Evolutionary conservation across 2,329 filamentous ascomycete genomes (phyloP), one percentile per base, ranked within the genome.

Genomic region (Aureobasidium sp.): DNA sequence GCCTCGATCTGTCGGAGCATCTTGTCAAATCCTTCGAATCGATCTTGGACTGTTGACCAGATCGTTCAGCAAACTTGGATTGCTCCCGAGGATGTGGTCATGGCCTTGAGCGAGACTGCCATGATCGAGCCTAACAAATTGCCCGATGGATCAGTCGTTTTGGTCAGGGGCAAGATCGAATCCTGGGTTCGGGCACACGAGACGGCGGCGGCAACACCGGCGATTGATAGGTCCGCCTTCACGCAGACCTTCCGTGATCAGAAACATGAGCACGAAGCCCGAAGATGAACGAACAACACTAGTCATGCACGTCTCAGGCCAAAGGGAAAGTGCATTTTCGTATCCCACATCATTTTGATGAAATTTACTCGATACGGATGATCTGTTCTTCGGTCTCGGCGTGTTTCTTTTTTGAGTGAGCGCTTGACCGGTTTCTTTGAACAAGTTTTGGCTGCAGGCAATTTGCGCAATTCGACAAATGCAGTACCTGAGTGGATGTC

Each of bases 1-100:
- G 87, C 88, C 47, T 90, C 94, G 67, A 86, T 97, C 65, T 87
- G 87, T 6, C 81, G 90, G n/a, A 89, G 76, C 62, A 74, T 86
- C 29, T 71, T 83, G n/a, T 65, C 72, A 9, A 74, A 74, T 50
- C 74, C 72, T 5, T 70, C 74, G 13, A 81, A 77, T 67, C 79
- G 79, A 68, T 77, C 73, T 42, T 75, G 91, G 59, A 87, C 87
- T 12, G 78, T 96, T 12, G 82, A 85, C 52, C 83, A 89, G 62
- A 87, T 93, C 69, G 90, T 89, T 59, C 78, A 84, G 53, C 85
- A 83, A 42, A 96, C 91, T 0, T 96, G 90, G 79, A 96, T 97
- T 73, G 80, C 88, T 62, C 82, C 83, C 0, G 93, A 97, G 47
- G 93, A 97, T 75, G 90, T 93, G 63, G 82, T 96, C 47, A 79